Conservation (phyloP, 2,329 filamentous ascomycete species). For the Endothia cerciana region DNA sequence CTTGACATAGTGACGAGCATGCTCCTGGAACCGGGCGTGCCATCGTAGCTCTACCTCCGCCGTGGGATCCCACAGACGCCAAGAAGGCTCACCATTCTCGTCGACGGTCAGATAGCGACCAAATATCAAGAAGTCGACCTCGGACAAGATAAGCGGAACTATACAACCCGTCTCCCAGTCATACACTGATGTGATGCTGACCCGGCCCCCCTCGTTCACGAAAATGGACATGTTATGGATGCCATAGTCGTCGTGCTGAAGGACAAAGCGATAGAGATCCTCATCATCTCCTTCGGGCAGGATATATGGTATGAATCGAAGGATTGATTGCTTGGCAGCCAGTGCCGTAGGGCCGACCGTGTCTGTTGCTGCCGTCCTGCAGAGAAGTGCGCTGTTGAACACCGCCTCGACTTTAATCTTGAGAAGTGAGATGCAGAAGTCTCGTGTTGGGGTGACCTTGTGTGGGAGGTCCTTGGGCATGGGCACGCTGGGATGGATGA, state of each 20-base stretch:
- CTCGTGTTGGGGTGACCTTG: not conserved
- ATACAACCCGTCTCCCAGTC: conserved; percentile 38
- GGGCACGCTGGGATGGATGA: not conserved
- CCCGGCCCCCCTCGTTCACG: conserved; percentile 27
- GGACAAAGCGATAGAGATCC: conserved; percentile 37
- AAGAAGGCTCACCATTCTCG: conserved; percentile 31
- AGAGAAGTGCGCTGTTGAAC: not conserved
- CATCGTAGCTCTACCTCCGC: conserved; percentile 14
- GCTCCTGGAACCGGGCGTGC: conserved; percentile 31
- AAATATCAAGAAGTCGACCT: conserved; percentile 33
- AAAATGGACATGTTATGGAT: conserved; percentile 39
- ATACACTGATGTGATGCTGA: conserved; percentile 31
- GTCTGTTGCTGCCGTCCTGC: not conserved
- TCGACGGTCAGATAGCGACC: conserved; percentile 18
- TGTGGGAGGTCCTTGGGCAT: not conserved
- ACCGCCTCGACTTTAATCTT: not conserved
- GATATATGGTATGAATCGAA: conserved; percentile 34
- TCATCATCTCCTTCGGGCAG: conserved; percentile 29
- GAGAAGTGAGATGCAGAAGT: not conserved
- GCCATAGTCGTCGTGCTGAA: conserved; percentile 41
- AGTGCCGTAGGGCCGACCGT: conserved; percentile 24
- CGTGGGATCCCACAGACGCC: conserved; percentile 9
- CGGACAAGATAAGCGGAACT: conserved; percentile 34
- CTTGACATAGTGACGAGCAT: conserved; percentile 35
- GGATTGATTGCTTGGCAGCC: conserved; percentile 35